These are phyloP conservation scores for Malania oleifera DNA, from an alignment of 164 flowering plant genomes.

Conservation along the genomic window DNA sequence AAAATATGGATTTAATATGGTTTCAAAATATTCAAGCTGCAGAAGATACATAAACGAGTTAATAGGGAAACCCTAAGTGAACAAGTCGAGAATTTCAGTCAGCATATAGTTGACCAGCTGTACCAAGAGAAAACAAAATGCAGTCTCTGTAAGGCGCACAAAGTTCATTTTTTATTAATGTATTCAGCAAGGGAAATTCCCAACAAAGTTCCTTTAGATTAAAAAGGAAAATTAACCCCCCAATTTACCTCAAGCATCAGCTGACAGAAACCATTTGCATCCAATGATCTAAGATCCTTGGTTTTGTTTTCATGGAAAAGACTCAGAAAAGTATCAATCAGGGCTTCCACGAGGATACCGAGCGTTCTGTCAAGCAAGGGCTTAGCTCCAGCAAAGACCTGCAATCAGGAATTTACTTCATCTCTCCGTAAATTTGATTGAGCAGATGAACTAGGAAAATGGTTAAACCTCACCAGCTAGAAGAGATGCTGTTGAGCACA, in stretches of 20 bases:
- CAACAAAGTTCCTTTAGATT: neutral
- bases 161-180: neutral
- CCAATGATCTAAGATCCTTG: constrained; percentile 71
- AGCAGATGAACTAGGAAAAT: neutral
- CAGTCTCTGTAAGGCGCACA: neutral
- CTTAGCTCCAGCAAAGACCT: constrained; percentile 96
- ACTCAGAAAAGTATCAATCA: constrained; percentile 87
- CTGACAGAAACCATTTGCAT: constrained; percentile 97
- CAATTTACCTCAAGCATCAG: constrained; percentile 92
- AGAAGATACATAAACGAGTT: constrained; percentile 15
- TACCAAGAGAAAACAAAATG: neutral
- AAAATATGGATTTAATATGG: constrained; percentile 77
- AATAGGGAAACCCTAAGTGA: neutral
- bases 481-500: neutral
- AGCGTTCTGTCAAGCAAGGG: constrained; percentile 84
- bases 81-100: neutral
- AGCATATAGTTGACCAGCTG: neutral
- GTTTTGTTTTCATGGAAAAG: constrained; percentile 67
- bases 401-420: constrained; percentile 11
- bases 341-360: constrained; percentile 93
- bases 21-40: constrained; percentile 98
- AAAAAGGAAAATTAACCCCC: neutral
- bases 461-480: neutral
- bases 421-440: neutral
- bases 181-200: neutral